Evolutionary conservation across 352 stramenopile genomes (phyloP).

Genomic region (Nothophytophthora sp.): DNA sequence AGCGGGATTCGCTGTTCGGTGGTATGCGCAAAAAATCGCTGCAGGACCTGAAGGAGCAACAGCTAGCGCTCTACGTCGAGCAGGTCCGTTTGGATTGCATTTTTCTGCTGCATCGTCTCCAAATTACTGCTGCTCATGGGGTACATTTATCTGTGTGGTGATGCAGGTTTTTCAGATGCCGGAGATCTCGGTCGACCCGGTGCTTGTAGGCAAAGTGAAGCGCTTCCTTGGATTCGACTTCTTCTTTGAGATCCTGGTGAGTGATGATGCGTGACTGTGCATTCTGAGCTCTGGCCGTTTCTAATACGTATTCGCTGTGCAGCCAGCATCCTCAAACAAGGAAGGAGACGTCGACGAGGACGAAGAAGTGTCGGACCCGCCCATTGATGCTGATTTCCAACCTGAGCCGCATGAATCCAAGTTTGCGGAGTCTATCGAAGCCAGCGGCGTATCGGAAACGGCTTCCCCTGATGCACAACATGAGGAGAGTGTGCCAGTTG

Average conservation of each 20-base stretch:
- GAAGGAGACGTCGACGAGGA: conserved; percentile 2
- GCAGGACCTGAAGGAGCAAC: conserved; percentile 69
- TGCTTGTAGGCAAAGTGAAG: conserved; percentile 43
- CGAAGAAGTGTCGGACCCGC: conserved; percentile 3
- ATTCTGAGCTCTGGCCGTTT: no score
- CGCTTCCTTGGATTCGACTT: conserved; percentile 64
- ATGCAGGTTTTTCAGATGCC: conserved; percentile 57
- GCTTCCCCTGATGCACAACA: conserved; percentile 7
- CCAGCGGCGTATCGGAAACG: conserved; percentile 1
- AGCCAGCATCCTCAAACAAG: conserved; percentile 14
- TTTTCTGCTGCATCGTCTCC: background rate
- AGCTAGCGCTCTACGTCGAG: conserved; percentile 73
- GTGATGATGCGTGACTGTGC: no score
- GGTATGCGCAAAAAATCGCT: conserved; percentile 68
- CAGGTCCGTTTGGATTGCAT: conserved; percentile 30
- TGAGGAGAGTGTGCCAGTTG: conserved; percentile 6
- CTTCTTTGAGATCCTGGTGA: conserved; percentile 72
- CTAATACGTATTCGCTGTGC: background rate
- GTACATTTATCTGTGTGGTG: background rate
- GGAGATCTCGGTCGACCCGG: conserved; percentile 38
- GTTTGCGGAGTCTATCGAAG: conserved; percentile 15
- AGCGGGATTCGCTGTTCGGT: conserved; percentile 72
- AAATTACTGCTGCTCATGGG: conserved; percentile 7
- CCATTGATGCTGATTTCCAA: conserved; percentile 1
- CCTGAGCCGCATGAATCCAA: background rate